These are phyloP conservation scores for Metschnikowia corniflorae DNA, from an alignment of 805 yeast species.

Conservation along the genomic window DNA sequence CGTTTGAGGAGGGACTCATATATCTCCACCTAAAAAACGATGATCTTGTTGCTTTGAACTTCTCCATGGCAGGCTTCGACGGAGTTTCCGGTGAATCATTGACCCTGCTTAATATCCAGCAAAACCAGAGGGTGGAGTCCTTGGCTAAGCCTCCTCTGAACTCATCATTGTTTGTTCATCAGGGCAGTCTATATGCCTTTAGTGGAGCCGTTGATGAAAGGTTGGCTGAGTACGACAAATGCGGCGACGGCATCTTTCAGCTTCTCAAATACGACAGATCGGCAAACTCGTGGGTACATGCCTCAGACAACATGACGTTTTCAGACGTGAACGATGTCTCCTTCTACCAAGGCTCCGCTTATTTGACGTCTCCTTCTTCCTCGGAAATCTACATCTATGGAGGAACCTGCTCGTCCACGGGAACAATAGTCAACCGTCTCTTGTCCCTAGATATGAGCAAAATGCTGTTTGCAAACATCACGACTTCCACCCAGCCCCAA, in stretches of 20 bases:
- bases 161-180: slow-evolving; percentile 29
- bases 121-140: slow-evolving; percentile 21
- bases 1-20: slow-evolving; percentile 30
- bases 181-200: slow-evolving; percentile 30
- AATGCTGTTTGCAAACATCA: slow-evolving; percentile 33
- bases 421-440: slow-evolving; percentile 38
- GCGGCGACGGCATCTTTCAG: slow-evolving; percentile 28
- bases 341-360: slow-evolving; percentile 35
- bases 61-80: slow-evolving; percentile 31
- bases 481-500: slow-evolving; percentile 52
- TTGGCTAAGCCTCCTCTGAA: slow-evolving; percentile 32
- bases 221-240: slow-evolving; percentile 13
- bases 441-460: slow-evolving; percentile 40
- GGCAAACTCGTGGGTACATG: slow-evolving; percentile 21
- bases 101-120: slow-evolving; percentile 17
- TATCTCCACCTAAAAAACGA: slow-evolving; percentile 36
- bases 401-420: slow-evolving; percentile 34
- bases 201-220: slow-evolving; percentile 8
- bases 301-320: slow-evolving; percentile 17
- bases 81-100: slow-evolving; percentile 9
- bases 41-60: slow-evolving; percentile 34
- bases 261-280: slow-evolving; percentile 21
- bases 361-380: slow-evolving; percentile 37
- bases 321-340: slow-evolving; percentile 26
- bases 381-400: slow-evolving; percentile 52